These are phyloP conservation scores for Adansonia grandidieri DNA, from an alignment of 441 rosid genomes.

Conservation along the genomic window DNA sequence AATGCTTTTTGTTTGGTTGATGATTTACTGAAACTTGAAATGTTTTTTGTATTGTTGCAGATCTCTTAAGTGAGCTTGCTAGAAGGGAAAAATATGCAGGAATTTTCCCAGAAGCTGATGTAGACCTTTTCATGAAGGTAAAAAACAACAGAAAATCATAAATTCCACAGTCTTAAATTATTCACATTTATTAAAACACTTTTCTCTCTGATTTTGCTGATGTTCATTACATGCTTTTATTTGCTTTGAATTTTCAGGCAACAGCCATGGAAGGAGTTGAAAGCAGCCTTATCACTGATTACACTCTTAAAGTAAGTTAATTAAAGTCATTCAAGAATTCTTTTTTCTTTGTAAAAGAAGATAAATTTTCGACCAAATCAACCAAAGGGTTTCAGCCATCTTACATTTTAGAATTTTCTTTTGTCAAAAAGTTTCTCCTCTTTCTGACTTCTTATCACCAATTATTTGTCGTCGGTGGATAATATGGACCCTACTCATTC, in stretches of 20 bases:
- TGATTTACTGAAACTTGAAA: background rate
- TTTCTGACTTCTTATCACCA: too few species aligned
- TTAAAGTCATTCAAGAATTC: background rate
- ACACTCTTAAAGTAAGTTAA: conserved; percentile 60
- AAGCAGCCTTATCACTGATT: conserved; percentile 68
- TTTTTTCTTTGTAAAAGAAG: too few species aligned
- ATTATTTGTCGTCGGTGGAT: too few species aligned
- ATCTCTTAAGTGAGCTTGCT: conserved; percentile 58
- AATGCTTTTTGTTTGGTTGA: background rate
- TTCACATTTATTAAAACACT: background rate
- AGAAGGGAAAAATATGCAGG: conserved; percentile 67
- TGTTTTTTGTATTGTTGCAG: conserved; percentile 28
- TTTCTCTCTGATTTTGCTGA: too few species aligned
- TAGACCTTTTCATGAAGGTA: conserved; percentile 76
- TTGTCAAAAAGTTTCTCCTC: too few species aligned
- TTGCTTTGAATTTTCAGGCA: conserved; percentile 40
- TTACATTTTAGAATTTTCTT: background rate
- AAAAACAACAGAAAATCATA: background rate
- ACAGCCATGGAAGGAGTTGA: conserved; percentile 68
- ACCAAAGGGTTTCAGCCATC: background rate
- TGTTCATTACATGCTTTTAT: too few species aligned
- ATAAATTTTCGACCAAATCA: background rate
- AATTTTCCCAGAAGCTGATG: conserved; percentile 66
- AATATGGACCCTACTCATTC: too few species aligned
- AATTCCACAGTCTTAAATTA: background rate